phyloP scores from a whole-genome alignment of 2,329 filamentous ascomycete species.

The Sporothrix euskadiensis region DNA sequence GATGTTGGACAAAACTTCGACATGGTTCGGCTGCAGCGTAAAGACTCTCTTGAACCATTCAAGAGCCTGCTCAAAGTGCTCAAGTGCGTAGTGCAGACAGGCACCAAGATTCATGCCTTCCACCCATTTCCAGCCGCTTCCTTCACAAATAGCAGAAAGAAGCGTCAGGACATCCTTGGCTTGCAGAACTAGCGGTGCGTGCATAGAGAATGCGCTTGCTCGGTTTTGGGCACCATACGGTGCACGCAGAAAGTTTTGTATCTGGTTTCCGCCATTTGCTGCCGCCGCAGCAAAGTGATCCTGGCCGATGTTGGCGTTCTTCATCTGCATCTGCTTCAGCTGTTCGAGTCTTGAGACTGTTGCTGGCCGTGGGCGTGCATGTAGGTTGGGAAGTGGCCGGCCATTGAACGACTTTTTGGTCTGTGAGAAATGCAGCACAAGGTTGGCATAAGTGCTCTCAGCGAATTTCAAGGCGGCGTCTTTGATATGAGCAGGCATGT shows the following conservation, averaged over 20 bases:
- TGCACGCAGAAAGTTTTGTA: constrained; percentile 27
- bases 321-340: constrained; percentile 33
- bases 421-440: constrained; percentile 65
- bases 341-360: constrained; percentile 58
- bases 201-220: constrained; percentile 42
- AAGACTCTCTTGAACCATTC: constrained; percentile 71
- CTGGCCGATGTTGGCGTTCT: not conserved
- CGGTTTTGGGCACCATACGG: constrained; percentile 27
- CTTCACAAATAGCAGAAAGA: constrained; percentile 71
- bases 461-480: constrained; percentile 69
- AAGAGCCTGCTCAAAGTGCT: constrained; percentile 75
- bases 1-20: constrained; percentile 91
- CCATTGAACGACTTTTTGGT: constrained; percentile 52
- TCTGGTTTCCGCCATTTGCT: constrained; percentile 26
- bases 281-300: not conserved
- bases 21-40: constrained; percentile 62
- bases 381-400: constrained; percentile 43
- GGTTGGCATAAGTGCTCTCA: constrained; percentile 70
- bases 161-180: constrained; percentile 70
- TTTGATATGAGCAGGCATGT: constrained; percentile 53
- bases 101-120: constrained; percentile 91
- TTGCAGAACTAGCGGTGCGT: constrained; percentile 43
- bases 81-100: constrained; percentile 86
- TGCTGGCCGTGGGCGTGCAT: constrained; percentile 50
- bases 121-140: constrained; percentile 83